Base-by-base conservation (phyloP, 2,329 filamentous ascomycete genomes). In the Rachicladosporium sp. region DNA sequence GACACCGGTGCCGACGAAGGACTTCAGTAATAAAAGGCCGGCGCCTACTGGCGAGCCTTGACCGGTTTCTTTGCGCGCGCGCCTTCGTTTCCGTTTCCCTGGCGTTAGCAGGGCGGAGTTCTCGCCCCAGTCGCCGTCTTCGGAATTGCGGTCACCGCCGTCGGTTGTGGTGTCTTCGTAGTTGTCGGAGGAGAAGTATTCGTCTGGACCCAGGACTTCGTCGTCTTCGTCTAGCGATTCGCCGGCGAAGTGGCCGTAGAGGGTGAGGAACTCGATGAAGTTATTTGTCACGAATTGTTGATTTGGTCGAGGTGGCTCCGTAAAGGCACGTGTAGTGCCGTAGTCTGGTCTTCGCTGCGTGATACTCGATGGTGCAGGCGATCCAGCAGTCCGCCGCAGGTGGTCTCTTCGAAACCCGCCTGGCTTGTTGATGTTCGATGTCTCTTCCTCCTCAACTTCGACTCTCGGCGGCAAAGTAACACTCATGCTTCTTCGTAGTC, bases 141-240 rank as follows among this genome's bases (percentile, higher is more conserved):
- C 76, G 23, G 81, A 77, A 60, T 64, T 44, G 30, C 49, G 44
- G 35, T 65, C 63, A 21, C 55, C 58, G 34, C 57, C 61, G 37
- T 64, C 61, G 19, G 62, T 64, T 32, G 70, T 54, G 6, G 43
- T 46, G 6, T 57, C 71, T 37, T 78, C 76, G 43, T 79, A 78
- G 13, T 77, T 70, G 50, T 83, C 83, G 0, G 85, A 88, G 6
- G 80, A 81, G 58, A 95, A 95, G 61, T 94, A 95, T 56, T 95
- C 89, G 58, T 93, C 82, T 2, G 86, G 85, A 4, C 73, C 77
- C 10, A 94, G 68, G 2, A 79, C 84, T 60, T 96, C 89, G 51
- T 96, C 91, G 51, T 96, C 91, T 61, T 98, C 91, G 59, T 95
- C 88, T 9, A 98, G 73, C 57, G 94, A 83, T 62, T 98, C 91